phyloP scores from a whole-genome alignment of 2,329 filamentous ascomycete genomes.

The Fusarium denticulatum region DNA sequence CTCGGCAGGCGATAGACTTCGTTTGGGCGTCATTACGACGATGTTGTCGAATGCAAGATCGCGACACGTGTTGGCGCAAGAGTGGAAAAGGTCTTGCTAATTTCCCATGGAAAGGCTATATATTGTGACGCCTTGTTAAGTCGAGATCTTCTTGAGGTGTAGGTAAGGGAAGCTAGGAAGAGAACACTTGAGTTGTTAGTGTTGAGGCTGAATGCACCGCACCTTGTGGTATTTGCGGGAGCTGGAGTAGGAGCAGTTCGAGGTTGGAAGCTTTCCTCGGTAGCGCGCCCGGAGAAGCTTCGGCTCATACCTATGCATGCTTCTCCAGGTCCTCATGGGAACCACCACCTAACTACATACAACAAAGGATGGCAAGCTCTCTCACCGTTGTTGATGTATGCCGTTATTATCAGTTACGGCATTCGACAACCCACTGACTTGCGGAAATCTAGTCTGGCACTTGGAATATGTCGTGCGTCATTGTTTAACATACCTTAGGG shows the following conservation, averaged over 20 bases:
- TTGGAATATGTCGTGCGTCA: neutral
- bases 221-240: neutral
- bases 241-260: neutral
- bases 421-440: neutral
- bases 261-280: constrained; percentile 1
- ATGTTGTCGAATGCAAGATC: neutral
- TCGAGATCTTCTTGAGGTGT: neutral
- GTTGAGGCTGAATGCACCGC: neutral
- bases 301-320: constrained; percentile 11
- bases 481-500: neutral
- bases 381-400: neutral
- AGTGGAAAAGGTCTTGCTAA: neutral
- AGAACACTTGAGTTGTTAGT: neutral
- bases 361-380: neutral
- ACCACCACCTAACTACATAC: neutral
- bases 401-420: neutral
- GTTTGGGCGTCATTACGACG: constrained; percentile 50
- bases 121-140: neutral
- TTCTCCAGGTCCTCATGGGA: neutral
- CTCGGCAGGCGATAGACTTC: constrained; percentile 47
- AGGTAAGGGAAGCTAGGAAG: neutral
- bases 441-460: neutral
- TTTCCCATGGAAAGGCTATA: neutral
- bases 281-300: constrained; percentile 29
- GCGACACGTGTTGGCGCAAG: neutral